These are phyloP conservation scores for Tolypocladium pustulatum DNA, from an alignment of 2,329 filamentous ascomycete species.

Conservation along the genomic window DNA sequence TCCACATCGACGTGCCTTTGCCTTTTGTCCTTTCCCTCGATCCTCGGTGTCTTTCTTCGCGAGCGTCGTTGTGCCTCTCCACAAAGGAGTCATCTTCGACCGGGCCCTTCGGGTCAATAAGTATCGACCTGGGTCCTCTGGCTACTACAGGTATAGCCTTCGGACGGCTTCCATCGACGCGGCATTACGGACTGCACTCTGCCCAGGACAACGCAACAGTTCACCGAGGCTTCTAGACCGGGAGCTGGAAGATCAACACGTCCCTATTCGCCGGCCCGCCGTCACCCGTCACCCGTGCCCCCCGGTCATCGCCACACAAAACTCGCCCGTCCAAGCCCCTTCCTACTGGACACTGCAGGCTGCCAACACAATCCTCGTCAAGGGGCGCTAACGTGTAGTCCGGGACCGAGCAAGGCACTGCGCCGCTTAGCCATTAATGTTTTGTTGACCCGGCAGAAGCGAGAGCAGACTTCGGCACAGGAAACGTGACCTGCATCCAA, in stretches of 20 bases:
- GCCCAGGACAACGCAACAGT: not conserved
- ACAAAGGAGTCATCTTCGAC: not conserved
- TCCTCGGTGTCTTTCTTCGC: not conserved
- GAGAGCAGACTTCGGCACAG: not conserved
- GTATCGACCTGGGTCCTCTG: constrained; percentile 7
- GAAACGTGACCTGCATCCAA: not conserved
- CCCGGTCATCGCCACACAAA: constrained; percentile 6
- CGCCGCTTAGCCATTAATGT: not conserved
- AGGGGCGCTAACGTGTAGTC: not conserved
- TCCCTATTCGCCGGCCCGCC: not conserved
- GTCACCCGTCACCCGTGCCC: not conserved
- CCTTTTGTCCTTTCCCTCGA: not conserved
- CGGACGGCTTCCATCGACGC: not conserved
- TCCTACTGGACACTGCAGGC: not conserved
- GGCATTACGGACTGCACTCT: not conserved
- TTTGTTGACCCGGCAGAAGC: not conserved
- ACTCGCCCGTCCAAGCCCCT: constrained; percentile 1
- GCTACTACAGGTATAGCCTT: constrained; percentile 3
- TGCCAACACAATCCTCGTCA: constrained; percentile 1
- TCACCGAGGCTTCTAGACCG: not conserved
- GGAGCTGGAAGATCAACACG: not conserved
- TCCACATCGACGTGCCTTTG: not conserved
- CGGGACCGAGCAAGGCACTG: not conserved
- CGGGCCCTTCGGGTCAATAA: not conserved
- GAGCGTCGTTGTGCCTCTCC: not conserved